Percentiles rank a stretch among this genome's conserved stretches.
These are phyloP conservation scores for Hortiboletus rubellus DNA, from an alignment of 1,284 basidiomycete species.

Conservation along the genomic window DNA sequence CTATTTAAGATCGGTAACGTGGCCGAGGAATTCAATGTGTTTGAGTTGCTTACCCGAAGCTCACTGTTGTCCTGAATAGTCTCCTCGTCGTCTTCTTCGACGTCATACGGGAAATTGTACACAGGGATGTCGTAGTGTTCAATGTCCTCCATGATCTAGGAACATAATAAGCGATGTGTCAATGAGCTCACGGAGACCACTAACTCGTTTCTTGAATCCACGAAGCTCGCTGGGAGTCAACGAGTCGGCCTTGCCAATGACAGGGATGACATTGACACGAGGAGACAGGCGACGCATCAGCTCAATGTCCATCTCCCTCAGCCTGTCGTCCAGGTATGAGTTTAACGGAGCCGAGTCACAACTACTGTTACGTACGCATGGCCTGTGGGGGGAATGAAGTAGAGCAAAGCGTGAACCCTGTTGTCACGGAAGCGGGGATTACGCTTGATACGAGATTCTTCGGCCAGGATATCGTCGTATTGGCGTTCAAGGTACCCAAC, in stretches of 20 bases:
- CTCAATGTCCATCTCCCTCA: constrained; percentile 99
- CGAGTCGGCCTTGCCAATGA: constrained; percentile 96
- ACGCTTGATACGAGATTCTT: constrained; percentile 99
- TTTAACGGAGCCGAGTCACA: neutral
- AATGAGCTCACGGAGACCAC: constrained; percentile 29
- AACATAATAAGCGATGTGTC: constrained; percentile 6
- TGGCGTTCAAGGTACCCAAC: constrained; percentile 97
- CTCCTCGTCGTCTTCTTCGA: constrained; percentile 99
- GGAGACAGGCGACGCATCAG: constrained; percentile 96
- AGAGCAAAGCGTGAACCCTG: constrained; percentile 92
- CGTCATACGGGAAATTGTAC: constrained; percentile 99
- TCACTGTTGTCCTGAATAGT: constrained; percentile 98
- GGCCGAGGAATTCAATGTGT: neutral
- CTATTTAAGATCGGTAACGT: constrained; percentile 38
- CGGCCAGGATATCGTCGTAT: constrained; percentile 98
- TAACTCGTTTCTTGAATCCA: constrained; percentile 94
- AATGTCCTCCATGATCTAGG: constrained; percentile 98
- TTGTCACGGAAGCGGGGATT: constrained; percentile 99
- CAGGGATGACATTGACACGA: constrained; percentile 98
- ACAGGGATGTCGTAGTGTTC: constrained; percentile 98
- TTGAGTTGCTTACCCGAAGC: constrained; percentile 61
- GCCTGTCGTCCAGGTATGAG: constrained; percentile 43
- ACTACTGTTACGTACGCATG: constrained; percentile 53
- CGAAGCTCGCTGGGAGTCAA: constrained; percentile 89
- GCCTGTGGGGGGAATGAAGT: constrained; percentile 96